Conservation (phyloP, 768 basidiomycete genomes). For the Russula sp. region DNA sequence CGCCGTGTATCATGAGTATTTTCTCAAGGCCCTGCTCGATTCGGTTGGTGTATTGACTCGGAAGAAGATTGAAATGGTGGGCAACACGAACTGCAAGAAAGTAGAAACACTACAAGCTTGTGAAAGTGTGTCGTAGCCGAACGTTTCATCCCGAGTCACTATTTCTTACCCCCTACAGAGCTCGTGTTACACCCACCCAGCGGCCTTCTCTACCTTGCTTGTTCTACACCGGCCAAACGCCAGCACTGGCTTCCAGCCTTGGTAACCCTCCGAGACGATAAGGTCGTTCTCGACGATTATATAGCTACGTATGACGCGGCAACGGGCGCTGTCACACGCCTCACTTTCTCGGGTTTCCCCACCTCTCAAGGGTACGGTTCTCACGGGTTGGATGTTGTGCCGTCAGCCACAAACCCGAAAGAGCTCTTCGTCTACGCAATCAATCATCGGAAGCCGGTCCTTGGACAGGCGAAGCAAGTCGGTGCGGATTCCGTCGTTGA, state of each 20-base stretch:
- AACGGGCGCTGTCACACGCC: constrained; percentile 45
- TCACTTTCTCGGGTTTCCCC: constrained; percentile 38
- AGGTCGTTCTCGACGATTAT: constrained; percentile 48
- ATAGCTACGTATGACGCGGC: constrained; percentile 58
- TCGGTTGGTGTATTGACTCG: constrained; percentile 40
- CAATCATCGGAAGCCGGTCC: constrained; percentile 60
- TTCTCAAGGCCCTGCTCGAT: constrained; percentile 46
- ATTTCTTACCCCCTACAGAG: constrained; percentile 40
- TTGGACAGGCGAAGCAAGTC: constrained; percentile 39
- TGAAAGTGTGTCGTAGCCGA: constrained; percentile 49
- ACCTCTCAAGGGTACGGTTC: constrained; percentile 46
- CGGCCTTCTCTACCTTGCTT: constrained; percentile 61
- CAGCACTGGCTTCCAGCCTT: constrained; percentile 52
- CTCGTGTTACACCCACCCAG: constrained; percentile 55
- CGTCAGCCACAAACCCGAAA: constrained; percentile 46
- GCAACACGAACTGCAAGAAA: constrained; percentile 48
- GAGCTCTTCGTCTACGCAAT: constrained; percentile 64
- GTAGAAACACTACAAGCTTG: constrained; percentile 61
- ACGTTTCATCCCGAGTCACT: background rate
- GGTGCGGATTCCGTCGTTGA: constrained; percentile 76
- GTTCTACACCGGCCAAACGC: constrained; percentile 51
- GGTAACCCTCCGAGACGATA: constrained; percentile 38
- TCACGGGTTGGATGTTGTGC: constrained; percentile 69
- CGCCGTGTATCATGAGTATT: constrained; percentile 48
- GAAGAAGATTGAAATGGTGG: constrained; percentile 45